Evolutionary conservation across 2,329 filamentous ascomycete species (phyloP).

Genomic region (Raffaelea ambrosiae): DNA sequence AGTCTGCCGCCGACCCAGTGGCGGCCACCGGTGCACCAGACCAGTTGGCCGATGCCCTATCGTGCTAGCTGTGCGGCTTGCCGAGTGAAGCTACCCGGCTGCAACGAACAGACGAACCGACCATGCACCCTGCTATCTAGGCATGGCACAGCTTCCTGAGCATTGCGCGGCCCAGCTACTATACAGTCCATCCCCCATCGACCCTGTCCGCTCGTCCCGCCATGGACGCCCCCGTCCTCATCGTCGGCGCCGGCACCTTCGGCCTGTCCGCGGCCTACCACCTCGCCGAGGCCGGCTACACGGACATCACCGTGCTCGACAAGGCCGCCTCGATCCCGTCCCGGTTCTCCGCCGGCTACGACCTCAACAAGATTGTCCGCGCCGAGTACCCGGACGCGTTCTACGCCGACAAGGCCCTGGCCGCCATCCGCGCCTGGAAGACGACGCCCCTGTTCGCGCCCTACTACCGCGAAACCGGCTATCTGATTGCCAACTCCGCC

Average conservation of each 20-base stretch:
- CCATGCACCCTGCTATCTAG: no score
- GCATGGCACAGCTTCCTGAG: no score
- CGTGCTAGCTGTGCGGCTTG: no score
- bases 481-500: constrained; percentile 40
- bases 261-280: constrained; percentile 41
- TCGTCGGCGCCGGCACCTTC: constrained; percentile 41
- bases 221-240: not conserved
- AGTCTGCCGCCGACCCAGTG: no score
- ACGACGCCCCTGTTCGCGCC: constrained; percentile 39
- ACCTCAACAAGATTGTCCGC: constrained; percentile 53
- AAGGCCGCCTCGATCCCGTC: constrained; percentile 16
- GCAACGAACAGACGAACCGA: no score
- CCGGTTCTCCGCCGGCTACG: constrained; percentile 29
- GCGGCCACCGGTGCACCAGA: no score
- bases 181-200: no score
- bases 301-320: constrained; percentile 41
- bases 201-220: no score
- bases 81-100: no score
- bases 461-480: constrained; percentile 36
- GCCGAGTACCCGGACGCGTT: constrained; percentile 50
- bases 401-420: constrained; percentile 44
- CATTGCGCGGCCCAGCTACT: no score
- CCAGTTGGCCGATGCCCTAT: no score
- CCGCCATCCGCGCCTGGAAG: constrained; percentile 45
- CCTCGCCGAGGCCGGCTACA: constrained; percentile 33